Base-by-base conservation (phyloP, 2,329 filamentous ascomycete genomes). In the Knoxdaviesia capensis region DNA sequence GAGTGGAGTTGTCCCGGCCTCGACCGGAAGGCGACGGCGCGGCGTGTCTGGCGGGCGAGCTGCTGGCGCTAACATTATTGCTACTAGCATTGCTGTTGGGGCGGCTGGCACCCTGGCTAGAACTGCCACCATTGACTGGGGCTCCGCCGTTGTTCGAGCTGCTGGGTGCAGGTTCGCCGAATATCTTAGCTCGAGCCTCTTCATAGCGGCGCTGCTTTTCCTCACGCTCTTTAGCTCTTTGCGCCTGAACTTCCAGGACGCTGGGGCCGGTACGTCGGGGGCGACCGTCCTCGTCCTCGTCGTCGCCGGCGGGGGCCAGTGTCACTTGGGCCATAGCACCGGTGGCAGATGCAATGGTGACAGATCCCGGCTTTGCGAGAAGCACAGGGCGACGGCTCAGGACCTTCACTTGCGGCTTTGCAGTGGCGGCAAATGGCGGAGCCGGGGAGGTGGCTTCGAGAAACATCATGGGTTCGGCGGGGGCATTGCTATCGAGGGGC, bases 171-270 rank as follows among this genome's bases (percentile, higher is more conserved):
- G 20, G 20, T 20, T 20, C 20, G 20, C 86, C 86, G 57, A 94
- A 88, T 43, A 94, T 78, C 55, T 86, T 80, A 51, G 88, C 84
- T 31, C 88, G 71, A 5, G 78, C 83, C 61, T 94, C 86, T 46
- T 92, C 82, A 56, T 94, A 94, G 46, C 81, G 80, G 44, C 77
- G 77, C 62, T 93, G 82, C 63, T 90, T 94, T 61, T 93, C 86
- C 54, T 92, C 86, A 7, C 77, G 72, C 51, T 93, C 84, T 40
- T 72, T 69, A 55, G 85, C 42, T 87, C 82, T 53, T 80, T 80
- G 29, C 76, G 72, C 47, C 81, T 76, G 33, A 86, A 71, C 61
- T 94, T 80, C 51, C 88, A 82, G 20, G 68, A 64, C 47, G 73
- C 71, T 54, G 72, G 75, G 42, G 63, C 60, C 40, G 63, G 59